Percentiles rank a stretch among this genome's conserved stretches.
phyloP scores from a whole-genome alignment of 2,329 filamentous ascomycete genomes.

The Xylaria sp. region DNA sequence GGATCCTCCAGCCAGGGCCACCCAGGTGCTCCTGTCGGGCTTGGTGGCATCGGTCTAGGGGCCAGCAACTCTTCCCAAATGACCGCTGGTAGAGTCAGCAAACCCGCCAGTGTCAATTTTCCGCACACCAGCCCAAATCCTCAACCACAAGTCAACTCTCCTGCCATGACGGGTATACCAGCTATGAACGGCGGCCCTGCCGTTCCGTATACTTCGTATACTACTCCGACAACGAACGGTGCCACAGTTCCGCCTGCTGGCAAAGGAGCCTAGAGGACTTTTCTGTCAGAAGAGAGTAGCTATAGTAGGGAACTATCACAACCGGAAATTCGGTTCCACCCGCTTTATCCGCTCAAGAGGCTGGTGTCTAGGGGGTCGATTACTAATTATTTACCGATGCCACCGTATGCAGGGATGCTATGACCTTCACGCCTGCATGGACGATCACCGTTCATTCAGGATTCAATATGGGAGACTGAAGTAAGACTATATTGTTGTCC shows the following conservation, averaged over 20 bases:
- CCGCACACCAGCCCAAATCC: conserved; percentile 45
- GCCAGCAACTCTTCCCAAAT: conserved; percentile 42
- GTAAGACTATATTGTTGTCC: conserved; percentile 4
- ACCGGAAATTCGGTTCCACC: conserved; percentile 38
- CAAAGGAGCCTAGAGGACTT: conserved; percentile 46
- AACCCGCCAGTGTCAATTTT: conserved; percentile 43
- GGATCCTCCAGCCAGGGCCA: conserved; percentile 40
- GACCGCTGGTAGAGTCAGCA: conserved; percentile 40
- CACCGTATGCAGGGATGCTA: neutral
- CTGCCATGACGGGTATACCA: conserved; percentile 34
- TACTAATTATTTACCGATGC: neutral
- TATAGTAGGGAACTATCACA: conserved; percentile 22
- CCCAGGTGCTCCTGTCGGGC: conserved; percentile 47
- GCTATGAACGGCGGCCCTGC: conserved; percentile 44
- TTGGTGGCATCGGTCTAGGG: conserved; percentile 49
- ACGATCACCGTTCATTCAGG: neutral
- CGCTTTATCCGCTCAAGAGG: conserved; percentile 30
- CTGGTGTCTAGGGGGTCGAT: conserved; percentile 12
- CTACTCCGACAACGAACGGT: conserved; percentile 39
- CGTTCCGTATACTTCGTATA: conserved; percentile 30
- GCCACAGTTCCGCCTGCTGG: conserved; percentile 32
- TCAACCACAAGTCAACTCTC: conserved; percentile 42
- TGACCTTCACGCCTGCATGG: neutral
- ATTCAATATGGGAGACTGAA: neutral
- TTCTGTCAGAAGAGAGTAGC: conserved; percentile 31